Evolutionary conservation across 1,139 yeast genomes (phyloP).

Genomic region (Debaryomycetaceae sp.): DNA sequence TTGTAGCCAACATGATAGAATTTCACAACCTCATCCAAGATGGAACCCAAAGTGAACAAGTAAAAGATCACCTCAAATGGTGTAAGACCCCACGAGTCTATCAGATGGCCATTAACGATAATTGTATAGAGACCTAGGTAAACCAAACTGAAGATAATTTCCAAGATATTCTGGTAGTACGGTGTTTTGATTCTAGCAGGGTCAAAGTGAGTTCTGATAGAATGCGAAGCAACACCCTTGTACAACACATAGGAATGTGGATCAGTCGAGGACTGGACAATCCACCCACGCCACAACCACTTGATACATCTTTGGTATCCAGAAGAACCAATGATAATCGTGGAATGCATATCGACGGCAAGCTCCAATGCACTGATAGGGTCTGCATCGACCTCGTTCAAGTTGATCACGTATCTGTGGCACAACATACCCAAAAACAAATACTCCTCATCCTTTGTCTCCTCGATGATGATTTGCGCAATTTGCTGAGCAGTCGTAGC

Average conservation of each 20-base stretch:
- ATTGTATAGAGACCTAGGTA: slow-evolving; percentile 62
- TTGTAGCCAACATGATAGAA: slow-evolving; percentile 72
- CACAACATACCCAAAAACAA: slow-evolving; percentile 75
- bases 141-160: slow-evolving; percentile 62
- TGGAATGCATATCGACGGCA: slow-evolving; percentile 84
- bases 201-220: slow-evolving; percentile 64
- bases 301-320: slow-evolving; percentile 85
- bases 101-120: slow-evolving; percentile 53
- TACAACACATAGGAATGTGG: slow-evolving; percentile 68
- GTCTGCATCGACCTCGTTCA: slow-evolving; percentile 57
- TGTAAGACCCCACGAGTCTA: slow-evolving; percentile 29
- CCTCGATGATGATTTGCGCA: slow-evolving; percentile 68
- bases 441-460: slow-evolving; percentile 54
- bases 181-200: slow-evolving; percentile 87
- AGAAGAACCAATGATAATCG: slow-evolving; percentile 68
- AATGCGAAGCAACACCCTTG: slow-evolving; percentile 54
- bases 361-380: slow-evolving; percentile 75
- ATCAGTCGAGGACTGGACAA: slow-evolving; percentile 68
- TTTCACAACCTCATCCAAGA: slow-evolving; percentile 66
- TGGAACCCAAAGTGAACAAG: slow-evolving; percentile 62
- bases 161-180: slow-evolving; percentile 70
- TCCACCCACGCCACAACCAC: slow-evolving; percentile 96
- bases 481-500: slow-evolving; percentile 68
- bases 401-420: slow-evolving; percentile 65
- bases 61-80: slow-evolving; percentile 55